Base-by-base conservation (phyloP, 2,329 filamentous ascomycete genomes). In the Cladophialophora chaetospira region DNA sequence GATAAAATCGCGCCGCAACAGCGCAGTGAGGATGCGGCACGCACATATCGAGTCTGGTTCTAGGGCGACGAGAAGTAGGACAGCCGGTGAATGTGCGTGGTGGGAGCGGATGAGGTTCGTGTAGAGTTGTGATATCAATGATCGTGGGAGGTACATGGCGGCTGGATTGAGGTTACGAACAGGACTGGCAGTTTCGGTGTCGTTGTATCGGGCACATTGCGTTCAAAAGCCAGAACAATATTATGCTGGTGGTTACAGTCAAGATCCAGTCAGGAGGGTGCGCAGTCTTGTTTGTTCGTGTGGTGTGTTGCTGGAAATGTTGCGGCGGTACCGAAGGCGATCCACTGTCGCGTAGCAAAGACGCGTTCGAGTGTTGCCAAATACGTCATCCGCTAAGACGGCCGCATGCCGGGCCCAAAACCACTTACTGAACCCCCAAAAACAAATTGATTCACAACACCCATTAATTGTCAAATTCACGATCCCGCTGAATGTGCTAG, bases 1-100 rank as follows among this genome's bases (percentile, higher is more conserved):
- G 66, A 99, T 96, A 71, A 96, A 97, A 78, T 99, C 94, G 79
- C 93, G 88, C 75, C 96, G 97, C 59, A 99, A 81, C n/a, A 99
- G 82, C 48, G 88, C 83, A 2, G 93, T 96, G 45, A 99, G 84
- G 60, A 99, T 97, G 60, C 92, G 91, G 72, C 91, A 96, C 61
- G 92, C 94, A 74, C 93, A 97, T 61, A 99, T 85, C 62, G 94
- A 89, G 76, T 99, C 94, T 53, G 94, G 91, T 70, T 97, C 93
- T 70, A 97, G 88, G 31, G 93, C 89, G 9, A 65, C 60, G 55
- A 99, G 88, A 62, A 99, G 85, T 23, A 97, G 82, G 52, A 97
- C 91, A 0, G 92, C 92, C 35, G 93, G 89, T 15, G 91, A 94
- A 49, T 93, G 84, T n/a, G 92, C 88, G 70, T 97, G 90, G 64